These are phyloP conservation scores for Plenodomus biglobosus DNA, from an alignment of 2,329 filamentous ascomycete genomes.

Conservation along the genomic window DNA sequence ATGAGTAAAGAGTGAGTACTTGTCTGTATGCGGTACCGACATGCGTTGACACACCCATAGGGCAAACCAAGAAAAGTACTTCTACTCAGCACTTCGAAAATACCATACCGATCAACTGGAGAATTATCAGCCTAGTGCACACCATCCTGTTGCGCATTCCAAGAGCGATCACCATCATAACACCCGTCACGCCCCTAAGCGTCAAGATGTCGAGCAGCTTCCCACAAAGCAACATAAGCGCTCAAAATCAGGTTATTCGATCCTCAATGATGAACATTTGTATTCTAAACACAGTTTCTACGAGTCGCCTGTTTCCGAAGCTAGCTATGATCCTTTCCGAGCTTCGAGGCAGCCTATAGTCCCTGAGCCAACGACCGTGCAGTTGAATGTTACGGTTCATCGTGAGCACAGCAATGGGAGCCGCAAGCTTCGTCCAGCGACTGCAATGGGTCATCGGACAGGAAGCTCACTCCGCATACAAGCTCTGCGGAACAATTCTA, in stretches of 20 bases:
- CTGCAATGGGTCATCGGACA: slow-evolving; percentile 44
- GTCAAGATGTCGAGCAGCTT: slow-evolving; percentile 38
- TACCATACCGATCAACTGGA: slow-evolving; percentile 85
- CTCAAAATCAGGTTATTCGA: slow-evolving; percentile 58
- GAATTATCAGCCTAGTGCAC: slow-evolving; percentile 73
- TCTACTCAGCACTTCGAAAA: slow-evolving; percentile 81
- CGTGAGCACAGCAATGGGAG: slow-evolving; percentile 47
- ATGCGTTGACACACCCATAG: slow-evolving; percentile 47
- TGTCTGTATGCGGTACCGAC: too few relatives aligned
- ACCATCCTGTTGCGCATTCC: slow-evolving; percentile 69
- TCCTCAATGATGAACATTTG: slow-evolving; percentile 57
- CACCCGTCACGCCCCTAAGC: slow-evolving; percentile 23
- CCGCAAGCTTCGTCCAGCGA: slow-evolving; percentile 41
- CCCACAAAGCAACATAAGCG: slow-evolving; percentile 45
- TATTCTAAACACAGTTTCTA: slow-evolving; percentile 53
- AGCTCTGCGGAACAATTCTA: slow-evolving; percentile 41
- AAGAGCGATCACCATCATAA: slow-evolving; percentile 78
- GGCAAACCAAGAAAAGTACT: slow-evolving; percentile 86
- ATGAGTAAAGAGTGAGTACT: slow-evolving; percentile 47
- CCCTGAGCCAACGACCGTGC: slow-evolving; percentile 54
- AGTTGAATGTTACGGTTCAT: slow-evolving; percentile 70
- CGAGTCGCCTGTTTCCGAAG: slow-evolving; percentile 52
- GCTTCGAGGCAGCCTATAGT: slow-evolving; percentile 61
- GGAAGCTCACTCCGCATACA: slow-evolving; percentile 48
- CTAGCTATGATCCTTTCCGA: slow-evolving; percentile 84